Evolutionary conservation across 352 stramenopile genomes (phyloP), one percentile per base, ranked within the genome.

Genomic region (Globisporangium paddicum): DNA sequence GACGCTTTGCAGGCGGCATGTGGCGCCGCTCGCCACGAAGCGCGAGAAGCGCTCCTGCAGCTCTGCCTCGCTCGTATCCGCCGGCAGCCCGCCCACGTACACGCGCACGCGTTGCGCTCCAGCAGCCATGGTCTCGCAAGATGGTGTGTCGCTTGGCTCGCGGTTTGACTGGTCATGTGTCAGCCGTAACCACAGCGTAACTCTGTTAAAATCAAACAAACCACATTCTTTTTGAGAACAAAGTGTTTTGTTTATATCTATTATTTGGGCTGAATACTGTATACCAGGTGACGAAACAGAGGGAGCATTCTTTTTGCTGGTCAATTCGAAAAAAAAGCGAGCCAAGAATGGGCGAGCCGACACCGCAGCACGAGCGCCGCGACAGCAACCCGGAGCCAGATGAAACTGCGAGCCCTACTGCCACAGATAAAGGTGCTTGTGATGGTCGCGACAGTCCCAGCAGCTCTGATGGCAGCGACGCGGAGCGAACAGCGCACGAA

Each of bases 21-120:
- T 49, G n/a, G n/a, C n/a, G 25, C 53, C 59, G 38, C 30, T 38
- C 16, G 61, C 42, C 28, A 79, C 73, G 25, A 88, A 69, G 32
- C 75, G 75, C 18, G 71, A 74, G 65, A 91, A 91, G 34, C 82
- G 82, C 23, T 88, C 77, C 18, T 64, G 67, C 10, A 91, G 77
- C 63, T 91, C 82, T 45, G 67, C 37, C 1, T 48, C 59, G 19
- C 58, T 82, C 44, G 71, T 70, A 47, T 88, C 73, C 11, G 59
- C 38, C 13, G 82, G 75, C 23, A 91, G 55, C 0, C 82, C 79
- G 34, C 82, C 82, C 30, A 91, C 72, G 51, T 87, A 89, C 55
- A 89, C 62, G 57, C 82, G 82, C 68, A 80, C 69, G 49, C 52
- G 25, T 25, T n/a, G 49, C n/a, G 28, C 28, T 6, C 26, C 28